These are phyloP conservation scores for Podaxis pistillaris DNA, from an alignment of 768 basidiomycete species.

Conservation along the genomic window DNA sequence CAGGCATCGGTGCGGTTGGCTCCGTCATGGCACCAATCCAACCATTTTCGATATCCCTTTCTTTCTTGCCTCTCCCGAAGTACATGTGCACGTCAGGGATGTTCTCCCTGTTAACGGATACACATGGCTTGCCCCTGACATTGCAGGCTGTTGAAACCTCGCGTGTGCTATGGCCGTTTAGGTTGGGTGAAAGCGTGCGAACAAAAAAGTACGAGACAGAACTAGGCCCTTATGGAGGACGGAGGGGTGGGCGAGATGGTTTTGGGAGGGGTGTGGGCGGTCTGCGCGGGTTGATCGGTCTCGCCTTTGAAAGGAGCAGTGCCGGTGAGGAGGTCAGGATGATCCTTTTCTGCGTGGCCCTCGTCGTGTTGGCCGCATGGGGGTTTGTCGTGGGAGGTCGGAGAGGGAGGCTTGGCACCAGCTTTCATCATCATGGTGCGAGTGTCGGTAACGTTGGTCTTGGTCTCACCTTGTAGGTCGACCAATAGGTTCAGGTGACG, in stretches of 20 bases:
- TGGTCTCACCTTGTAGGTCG: neutral
- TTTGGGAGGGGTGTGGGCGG: conserved; percentile 41
- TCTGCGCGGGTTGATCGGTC: conserved; percentile 36
- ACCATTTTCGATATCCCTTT: conserved; percentile 25
- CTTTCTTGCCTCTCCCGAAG: conserved; percentile 40
- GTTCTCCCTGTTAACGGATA: conserved; percentile 57
- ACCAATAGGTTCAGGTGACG: neutral
- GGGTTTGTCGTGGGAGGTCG: conserved; percentile 35
- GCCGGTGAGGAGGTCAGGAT: conserved; percentile 72
- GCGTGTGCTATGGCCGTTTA: conserved; percentile 47
- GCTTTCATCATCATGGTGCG: conserved; percentile 2
- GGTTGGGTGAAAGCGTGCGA: conserved; percentile 37
- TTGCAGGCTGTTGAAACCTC: conserved; percentile 52
- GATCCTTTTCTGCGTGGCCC: conserved; percentile 49
- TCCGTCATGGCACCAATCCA: conserved; percentile 6
- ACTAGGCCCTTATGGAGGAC: conserved; percentile 35
- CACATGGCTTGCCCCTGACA: conserved; percentile 60
- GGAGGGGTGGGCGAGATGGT: conserved; percentile 14
- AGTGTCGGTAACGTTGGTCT: neutral
- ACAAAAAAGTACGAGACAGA: conserved; percentile 38
- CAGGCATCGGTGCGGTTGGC: conserved; percentile 8
- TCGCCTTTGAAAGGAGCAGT: conserved; percentile 55
- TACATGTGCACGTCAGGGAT: conserved; percentile 47
- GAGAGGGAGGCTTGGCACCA: conserved; percentile 1
- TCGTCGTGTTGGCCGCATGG: conserved; percentile 51